These are phyloP conservation scores for sweet orange (Citrus sinensis) DNA, from an alignment of 345 rosid genomes.

Conservation along the genomic window DVS_A1.0 CM039165.1:34430501-34431000, in stretches of 20 bases:
- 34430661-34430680: neutral
- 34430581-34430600: constrained; percentile 2
- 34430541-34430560: neutral
- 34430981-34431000: constrained; percentile 4
- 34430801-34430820: constrained; percentile 1
- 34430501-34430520: neutral
- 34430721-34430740: neutral
- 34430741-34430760: neutral
- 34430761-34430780: neutral
- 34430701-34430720: neutral
- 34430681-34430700: neutral
- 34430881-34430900: neutral
- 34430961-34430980: constrained; percentile 4
- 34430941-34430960: neutral
- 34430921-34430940: constrained; percentile 3
- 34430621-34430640: neutral
- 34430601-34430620: neutral
- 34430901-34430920: neutral
- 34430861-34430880: constrained; percentile 7
- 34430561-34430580: neutral
- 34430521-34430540: neutral
- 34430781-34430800: neutral
- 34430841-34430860: neutral
- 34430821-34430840: constrained; percentile 3
- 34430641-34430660: neutral